A percentile compares a stretch with the other conserved stretches of the same genome.
Conservation (phyloP, 2,329 filamentous ascomycete genomes). For the Myriosclerotinia duriaeana region DNA sequence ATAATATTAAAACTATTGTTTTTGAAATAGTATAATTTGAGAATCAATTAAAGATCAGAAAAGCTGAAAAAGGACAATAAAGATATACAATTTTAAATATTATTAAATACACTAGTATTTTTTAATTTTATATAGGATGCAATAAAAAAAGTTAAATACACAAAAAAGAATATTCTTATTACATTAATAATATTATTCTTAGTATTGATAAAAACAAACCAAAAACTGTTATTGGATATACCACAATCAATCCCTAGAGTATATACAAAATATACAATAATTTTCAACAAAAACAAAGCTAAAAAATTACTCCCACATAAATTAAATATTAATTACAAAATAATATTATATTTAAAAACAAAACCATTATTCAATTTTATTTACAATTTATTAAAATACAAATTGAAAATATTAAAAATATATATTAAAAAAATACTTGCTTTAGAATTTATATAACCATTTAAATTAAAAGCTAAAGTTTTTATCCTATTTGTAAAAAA, state of each 20-base stretch:
- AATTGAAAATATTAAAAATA: neutral
- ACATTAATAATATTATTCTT: neutral
- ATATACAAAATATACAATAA: neutral
- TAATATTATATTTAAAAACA: neutral
- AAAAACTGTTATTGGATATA: neutral
- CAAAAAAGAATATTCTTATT: neutral
- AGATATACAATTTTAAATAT: neutral
- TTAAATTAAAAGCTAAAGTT: too few species aligned
- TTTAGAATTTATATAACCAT: too few species aligned
- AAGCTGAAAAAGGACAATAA: neutral
- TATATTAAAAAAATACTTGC: too few species aligned
- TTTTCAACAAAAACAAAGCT: too few species aligned
- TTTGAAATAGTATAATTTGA: neutral
- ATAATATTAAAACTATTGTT: neutral
- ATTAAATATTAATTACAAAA: neutral
- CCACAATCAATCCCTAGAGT: neutral
- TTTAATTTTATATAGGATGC: neutral
- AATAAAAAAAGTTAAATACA: neutral
- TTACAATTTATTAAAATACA: neutral
- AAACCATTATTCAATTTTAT: neutral
- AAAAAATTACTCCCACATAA: neutral
- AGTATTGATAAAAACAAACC: neutral
- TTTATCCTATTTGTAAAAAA: too few species aligned
- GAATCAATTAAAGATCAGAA: neutral
- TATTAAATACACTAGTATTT: neutral